These are phyloP conservation scores for Apophysomyces trapeziformis DNA, from an alignment of 371 early-diverging fungal species.

Conservation along the genomic window DNA sequence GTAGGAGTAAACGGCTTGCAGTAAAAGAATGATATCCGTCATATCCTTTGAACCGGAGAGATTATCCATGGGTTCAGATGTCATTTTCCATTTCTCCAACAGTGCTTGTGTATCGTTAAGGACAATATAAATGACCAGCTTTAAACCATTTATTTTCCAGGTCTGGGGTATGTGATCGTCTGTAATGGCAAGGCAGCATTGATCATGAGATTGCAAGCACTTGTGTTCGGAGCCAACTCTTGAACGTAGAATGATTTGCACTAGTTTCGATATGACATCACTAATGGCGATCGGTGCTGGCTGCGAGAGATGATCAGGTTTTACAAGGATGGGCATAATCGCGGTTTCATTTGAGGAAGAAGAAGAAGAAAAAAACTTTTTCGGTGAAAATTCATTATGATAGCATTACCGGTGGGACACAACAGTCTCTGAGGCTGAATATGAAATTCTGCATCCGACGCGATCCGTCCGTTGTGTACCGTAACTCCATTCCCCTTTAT, in stretches of 20 bases:
- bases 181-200: slow-evolving; percentile 16
- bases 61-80: slow-evolving; percentile 15
- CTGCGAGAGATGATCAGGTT: neutral
- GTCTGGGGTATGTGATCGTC: slow-evolving; percentile 18
- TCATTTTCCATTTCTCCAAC: slow-evolving; percentile 26
- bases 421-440: no score
- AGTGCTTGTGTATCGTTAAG: slow-evolving; percentile 7
- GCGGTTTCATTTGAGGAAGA: neutral
- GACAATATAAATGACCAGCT: slow-evolving; percentile 3
- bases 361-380: neutral
- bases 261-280: slow-evolving; percentile 20
- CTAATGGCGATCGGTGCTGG: slow-evolving; percentile 5
- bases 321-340: slow-evolving; percentile 5
- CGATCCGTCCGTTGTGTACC: no score
- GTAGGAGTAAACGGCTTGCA: slow-evolving; percentile 67
- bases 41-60: slow-evolving; percentile 23
- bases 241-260: slow-evolving; percentile 26
- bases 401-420: no score
- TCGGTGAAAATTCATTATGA: neutral
- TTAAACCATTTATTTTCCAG: neutral
- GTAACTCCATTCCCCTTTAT: no score
- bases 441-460: neutral
- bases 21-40: slow-evolving; percentile 59
- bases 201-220: slow-evolving; percentile 18
- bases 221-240: slow-evolving; percentile 22